Base-by-base conservation (phyloP, 371 early-diverging fungal species). In the Mucor indicus region DNA sequence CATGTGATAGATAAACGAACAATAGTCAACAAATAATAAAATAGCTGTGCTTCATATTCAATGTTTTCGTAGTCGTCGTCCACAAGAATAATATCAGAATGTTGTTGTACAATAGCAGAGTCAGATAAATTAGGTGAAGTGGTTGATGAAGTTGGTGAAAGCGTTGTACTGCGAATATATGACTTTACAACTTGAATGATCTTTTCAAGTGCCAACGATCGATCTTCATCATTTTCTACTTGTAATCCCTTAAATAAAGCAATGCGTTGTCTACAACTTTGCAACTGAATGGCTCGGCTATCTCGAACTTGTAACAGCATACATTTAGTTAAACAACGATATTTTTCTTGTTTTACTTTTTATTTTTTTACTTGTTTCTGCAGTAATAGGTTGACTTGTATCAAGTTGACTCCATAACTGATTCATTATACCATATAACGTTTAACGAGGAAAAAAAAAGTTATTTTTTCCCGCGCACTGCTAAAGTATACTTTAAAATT, bases 1-100 rank as follows among this genome's bases (percentile, higher is more conserved):
- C 84, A 84, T 20, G 72, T 78, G 15, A 66, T 24, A 6, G 82
- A 64, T 13, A 84, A 53, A 22, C 84, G 64, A 15, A 84, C 51
- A 27, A 84, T 74, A 11, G 83, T 79, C 39, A 82, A 37, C 27
- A 82, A 53, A 43, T 75, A 72, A 21, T 69, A 67, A n/a, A 64
- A 67, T 8, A 75, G 38, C 36, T 72, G 64, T 46, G 62, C 64
- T 7, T 27, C 11, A 27, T 27, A 27, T 7, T 27, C 5, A 24
- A 53, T 60, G 8, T 45, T 55, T 17, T 57, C 65, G 38, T 64
- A 62, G 1, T 55, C 50, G 27, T 64, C 55, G 13, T 42, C 41
- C 6, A 21, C n/a, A 6, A 24, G 15, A 22, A 42, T 24, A 33
- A 38, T 39, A 6, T 43, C 38, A 5, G n/a, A n/a, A n/a, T n/a